Evolutionary conservation across 179 eudicot genomes (phyloP).

Genomic region (Amaranthus tricolor): DNA sequence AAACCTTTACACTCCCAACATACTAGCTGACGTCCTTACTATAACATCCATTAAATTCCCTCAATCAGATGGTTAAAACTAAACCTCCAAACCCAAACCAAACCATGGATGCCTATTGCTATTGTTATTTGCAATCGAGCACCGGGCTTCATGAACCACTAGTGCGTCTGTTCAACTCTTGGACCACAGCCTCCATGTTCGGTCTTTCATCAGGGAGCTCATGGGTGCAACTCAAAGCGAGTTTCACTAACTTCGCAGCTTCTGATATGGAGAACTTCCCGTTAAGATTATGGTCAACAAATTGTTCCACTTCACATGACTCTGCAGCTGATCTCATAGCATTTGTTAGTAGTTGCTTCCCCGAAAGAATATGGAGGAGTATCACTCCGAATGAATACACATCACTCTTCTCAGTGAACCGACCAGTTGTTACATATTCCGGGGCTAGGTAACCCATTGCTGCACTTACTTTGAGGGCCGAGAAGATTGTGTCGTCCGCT

Average conservation of each 20-base stretch:
- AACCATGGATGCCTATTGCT: not conserved
- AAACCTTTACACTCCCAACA: constrained; percentile 15
- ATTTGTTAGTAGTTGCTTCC: constrained; percentile 51
- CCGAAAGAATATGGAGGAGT: constrained; percentile 68
- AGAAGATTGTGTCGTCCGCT: constrained; percentile 73
- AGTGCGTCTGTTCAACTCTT: constrained; percentile 40
- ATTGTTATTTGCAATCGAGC: not conserved
- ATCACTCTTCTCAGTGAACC: constrained; percentile 85
- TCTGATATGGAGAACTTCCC: constrained; percentile 57
- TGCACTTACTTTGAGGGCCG: constrained; percentile 78
- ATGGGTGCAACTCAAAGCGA: constrained; percentile 70
- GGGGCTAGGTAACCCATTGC: constrained; percentile 97
- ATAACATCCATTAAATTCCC: not conserved
- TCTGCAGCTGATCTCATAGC: constrained; percentile 56
- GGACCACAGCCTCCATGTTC: constrained; percentile 43
- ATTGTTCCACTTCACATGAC: constrained; percentile 45
- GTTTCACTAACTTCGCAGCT: constrained; percentile 55
- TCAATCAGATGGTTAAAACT: not conserved
- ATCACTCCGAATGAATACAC: constrained; percentile 79
- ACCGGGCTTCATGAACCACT: not conserved
- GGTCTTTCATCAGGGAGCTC: constrained; percentile 69
- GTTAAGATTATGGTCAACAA: constrained; percentile 54
- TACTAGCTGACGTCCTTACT: not conserved
- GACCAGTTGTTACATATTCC: constrained; percentile 80
- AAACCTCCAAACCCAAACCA: not conserved